phyloP scores from a whole-genome alignment of 257 asterid genomes.

The Craterostigma plantagineum region DNA sequence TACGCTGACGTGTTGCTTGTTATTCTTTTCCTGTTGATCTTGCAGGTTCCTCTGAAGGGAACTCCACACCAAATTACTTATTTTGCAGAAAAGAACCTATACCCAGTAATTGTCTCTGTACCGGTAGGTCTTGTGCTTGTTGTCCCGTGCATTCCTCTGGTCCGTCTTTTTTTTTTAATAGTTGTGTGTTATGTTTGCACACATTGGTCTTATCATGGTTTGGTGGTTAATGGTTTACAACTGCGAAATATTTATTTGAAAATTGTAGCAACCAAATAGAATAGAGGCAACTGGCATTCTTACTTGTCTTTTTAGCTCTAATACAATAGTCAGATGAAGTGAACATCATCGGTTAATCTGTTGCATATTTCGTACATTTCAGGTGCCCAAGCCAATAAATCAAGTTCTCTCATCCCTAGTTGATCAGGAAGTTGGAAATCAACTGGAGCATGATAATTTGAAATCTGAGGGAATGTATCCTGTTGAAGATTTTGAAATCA shows the following conservation, averaged over 20 bases:
- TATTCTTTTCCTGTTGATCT: slow-evolving; percentile 3
- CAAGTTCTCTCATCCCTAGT: slow-evolving; percentile 79
- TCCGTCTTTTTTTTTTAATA: slow-evolving; percentile 5
- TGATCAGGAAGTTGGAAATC: slow-evolving; percentile 93
- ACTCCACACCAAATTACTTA: slow-evolving; percentile 97
- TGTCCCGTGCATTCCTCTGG: slow-evolving; percentile 2
- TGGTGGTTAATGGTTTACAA: too few species aligned
- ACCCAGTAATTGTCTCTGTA: slow-evolving; percentile 78
- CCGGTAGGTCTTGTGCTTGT: slow-evolving; percentile 43
- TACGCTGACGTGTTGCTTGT: background rate
- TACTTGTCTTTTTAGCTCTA: too few species aligned
- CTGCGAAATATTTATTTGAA: too few species aligned
- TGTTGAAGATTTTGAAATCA: slow-evolving; percentile 85
- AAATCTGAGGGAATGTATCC: slow-evolving; percentile 70
- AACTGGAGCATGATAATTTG: slow-evolving; percentile 53
- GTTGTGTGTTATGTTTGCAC: background rate
- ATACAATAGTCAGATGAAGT: background rate
- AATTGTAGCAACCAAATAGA: too few species aligned
- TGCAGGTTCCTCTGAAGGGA: slow-evolving; percentile 76
- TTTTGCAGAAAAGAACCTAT: slow-evolving; percentile 85
- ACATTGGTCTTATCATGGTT: too few species aligned
- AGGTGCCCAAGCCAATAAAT: slow-evolving; percentile 79
- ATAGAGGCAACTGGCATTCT: too few species aligned
- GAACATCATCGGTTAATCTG: too few species aligned
- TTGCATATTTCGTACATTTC: slow-evolving; percentile 5